Base-by-base conservation (phyloP, 805 yeast genomes). In the Candida patagonica region DNA sequence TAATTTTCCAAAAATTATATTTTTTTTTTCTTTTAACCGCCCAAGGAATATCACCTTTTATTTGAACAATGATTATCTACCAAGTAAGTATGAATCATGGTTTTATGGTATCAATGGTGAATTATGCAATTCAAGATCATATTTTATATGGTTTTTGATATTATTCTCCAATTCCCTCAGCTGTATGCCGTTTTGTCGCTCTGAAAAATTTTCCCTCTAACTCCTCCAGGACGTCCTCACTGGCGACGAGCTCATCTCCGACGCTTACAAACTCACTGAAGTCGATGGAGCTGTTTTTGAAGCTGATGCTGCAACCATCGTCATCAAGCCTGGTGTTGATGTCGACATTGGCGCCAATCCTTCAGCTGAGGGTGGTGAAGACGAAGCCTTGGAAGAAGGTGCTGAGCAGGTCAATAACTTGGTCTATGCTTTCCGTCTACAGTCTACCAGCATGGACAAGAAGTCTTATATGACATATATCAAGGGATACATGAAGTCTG, bases 331-430 rank as follows among this genome's bases (percentile, higher is more conserved):
- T 31, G 83, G 86, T 63, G 96, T 78, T 60, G 92, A 92, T 63
- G 78, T 92, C 57, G 97, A 92, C 69, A 92, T 92, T 67, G 98
- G 98, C 73, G 98, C 95, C 61, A 92, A 92, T 81, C 96, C 98
- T 63, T 86, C 96, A 60, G 96, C 97, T 55, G 98, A 92, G 73
- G 97, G 73, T 55, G 96, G 71, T 65, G 86, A 63, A 41, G 87
- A 67, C 31, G 95, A 82, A 26, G 88, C 68, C 43, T 64, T 77
- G 39, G 97, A 86, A 59, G 95, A 83, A 40, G 85, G 80, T 68
- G 73, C 86, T 56, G 94, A 85, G 61, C 76, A 85, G 59, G 96
- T 92, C 65, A 92, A 89, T 94, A 92, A 92, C 76, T 85, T 92
- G 65, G 96, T 89, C 57, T 78, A 87, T 88, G 86, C 96, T 53